Evolutionary conservation across 202 grass and related monocot species (phyloP).

Genomic region (Digitaria exilis): DNA sequence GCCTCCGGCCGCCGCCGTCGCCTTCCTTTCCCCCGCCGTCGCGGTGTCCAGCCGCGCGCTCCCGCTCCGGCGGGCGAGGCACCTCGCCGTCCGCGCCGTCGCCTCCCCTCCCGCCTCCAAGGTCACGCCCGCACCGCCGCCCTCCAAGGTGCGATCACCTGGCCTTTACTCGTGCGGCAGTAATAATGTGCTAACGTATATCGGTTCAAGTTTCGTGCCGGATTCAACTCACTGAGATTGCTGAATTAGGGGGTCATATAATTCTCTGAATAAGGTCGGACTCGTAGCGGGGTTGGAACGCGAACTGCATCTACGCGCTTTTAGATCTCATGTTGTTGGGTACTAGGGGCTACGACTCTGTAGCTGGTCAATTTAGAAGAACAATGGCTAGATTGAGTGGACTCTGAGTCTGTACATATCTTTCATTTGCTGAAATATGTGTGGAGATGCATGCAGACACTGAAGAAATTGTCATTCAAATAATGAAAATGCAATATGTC

Average conservation of each 20-base stretch:
- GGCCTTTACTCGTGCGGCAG: neutral
- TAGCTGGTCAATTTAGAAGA: neutral
- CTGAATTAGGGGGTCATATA: neutral
- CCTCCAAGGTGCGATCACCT: conserved; percentile 63
- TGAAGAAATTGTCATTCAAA: conserved; percentile 9
- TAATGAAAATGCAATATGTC: neutral
- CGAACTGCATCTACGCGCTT: neutral
- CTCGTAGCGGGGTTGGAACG: neutral
- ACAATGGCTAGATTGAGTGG: neutral
- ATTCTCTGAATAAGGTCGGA: neutral
- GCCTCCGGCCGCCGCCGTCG: conserved; percentile 27
- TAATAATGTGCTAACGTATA: neutral
- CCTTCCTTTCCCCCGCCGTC: conserved; percentile 42
- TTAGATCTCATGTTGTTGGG: conserved; percentile 2
- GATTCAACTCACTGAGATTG: neutral
- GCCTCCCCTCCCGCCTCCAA: conserved; percentile 56
- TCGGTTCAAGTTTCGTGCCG: neutral
- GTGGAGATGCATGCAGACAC: neutral
- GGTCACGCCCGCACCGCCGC: conserved; percentile 34
- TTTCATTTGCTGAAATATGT: neutral
- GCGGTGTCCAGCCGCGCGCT: conserved; percentile 25
- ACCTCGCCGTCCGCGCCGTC: conserved; percentile 60
- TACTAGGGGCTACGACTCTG: neutral
- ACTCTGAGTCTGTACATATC: no score
- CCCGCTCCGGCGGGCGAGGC: conserved; percentile 32